Evolutionary conservation across 768 basidiomycete genomes (phyloP), one percentile per base, ranked within the genome.

Genomic region (Pleurotus pulmonarius): DNA sequence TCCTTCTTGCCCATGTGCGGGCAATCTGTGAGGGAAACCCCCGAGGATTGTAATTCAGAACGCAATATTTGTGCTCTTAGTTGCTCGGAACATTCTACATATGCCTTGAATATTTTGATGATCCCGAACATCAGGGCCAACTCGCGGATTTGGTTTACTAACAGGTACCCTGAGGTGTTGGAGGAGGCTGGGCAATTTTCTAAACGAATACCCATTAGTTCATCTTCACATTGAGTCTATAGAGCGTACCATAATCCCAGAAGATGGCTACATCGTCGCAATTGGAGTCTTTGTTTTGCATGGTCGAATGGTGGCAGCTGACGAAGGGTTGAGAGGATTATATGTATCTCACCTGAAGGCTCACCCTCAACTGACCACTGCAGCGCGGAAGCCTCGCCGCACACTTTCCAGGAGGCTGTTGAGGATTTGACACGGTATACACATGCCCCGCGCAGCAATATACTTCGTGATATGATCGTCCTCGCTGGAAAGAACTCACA

Each of bases 91-190:
- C 77, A 61, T 59, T 83, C 77, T 39, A 80, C 65, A 64, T 85
- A 85, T 5, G 81, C 81, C 60, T 77, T 82, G 69, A 85, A 83
- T 0, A 73, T 64, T 5, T 70, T 76, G 3, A 82, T 69, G 55
- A 67, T 71, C 40, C 83, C 83, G 61, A 75, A 81, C 3, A 69
- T 55, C 48, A 76, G 74, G 2, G 80, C 76, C n/a, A 81, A 59
- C 16, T 68, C 65, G 22, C 75, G 69, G 5, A 84, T 75, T 45
- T 71, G 74, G 57, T 76, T 70, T 3, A 74, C 74, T 16, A 80
- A 66, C 15, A 70, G 66, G 59, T 73, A 76, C 9, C 78, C 75
- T 3, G 80, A 70, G 9, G 67, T 63, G 38, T 55, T 71, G 20
- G 70, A 63, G n/a, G 75, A 66, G 16, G 70, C 57, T 0, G 67